These are phyloP conservation scores for Aspergillus sp. DNA, from an alignment of 2,329 filamentous ascomycete species.

Conservation along the genomic window DNA sequence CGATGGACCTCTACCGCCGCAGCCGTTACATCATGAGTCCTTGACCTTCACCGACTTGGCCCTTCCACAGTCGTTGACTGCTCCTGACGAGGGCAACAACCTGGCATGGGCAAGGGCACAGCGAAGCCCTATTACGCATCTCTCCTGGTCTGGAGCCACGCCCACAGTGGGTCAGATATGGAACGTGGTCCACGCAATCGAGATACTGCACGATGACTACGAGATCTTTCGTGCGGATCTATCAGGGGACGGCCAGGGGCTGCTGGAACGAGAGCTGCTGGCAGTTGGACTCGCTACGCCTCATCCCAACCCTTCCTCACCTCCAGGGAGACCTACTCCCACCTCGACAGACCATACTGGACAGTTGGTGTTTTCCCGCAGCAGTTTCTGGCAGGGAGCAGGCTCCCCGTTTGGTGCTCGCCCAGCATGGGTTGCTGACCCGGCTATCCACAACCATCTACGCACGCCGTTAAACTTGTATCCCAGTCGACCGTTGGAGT, in stretches of 20 bases:
- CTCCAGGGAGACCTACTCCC: conserved; percentile 34
- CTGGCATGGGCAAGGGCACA: conserved; percentile 36
- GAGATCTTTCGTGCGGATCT: conserved; percentile 37
- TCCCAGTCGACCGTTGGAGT: conserved; percentile 23
- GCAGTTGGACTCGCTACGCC: conserved; percentile 44
- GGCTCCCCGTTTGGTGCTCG: conserved; percentile 66
- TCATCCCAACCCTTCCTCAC: conserved; percentile 44
- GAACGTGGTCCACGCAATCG: conserved; percentile 38
- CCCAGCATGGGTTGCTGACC: conserved; percentile 58
- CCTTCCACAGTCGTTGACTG: conserved; percentile 18
- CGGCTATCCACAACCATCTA: conserved; percentile 27
- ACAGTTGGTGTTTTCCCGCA: conserved; percentile 51
- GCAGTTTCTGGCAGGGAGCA: conserved; percentile 68
- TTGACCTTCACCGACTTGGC: conserved; percentile 32
- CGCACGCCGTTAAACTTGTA: background rate
- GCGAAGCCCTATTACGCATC: conserved; percentile 27
- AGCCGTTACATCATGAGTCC: conserved; percentile 29
- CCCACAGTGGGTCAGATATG: conserved; percentile 38
- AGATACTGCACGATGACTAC: conserved; percentile 28
- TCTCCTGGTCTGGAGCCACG: conserved; percentile 25
- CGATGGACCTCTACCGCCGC: conserved; percentile 16
- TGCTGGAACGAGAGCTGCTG: conserved; percentile 30
- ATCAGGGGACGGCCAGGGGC: conserved; percentile 24
- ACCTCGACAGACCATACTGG: conserved; percentile 34
- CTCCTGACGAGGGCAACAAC: conserved; percentile 32